Conservation (phyloP, 139 green algal genomes). For the Dunaliella primolecta region DNA sequence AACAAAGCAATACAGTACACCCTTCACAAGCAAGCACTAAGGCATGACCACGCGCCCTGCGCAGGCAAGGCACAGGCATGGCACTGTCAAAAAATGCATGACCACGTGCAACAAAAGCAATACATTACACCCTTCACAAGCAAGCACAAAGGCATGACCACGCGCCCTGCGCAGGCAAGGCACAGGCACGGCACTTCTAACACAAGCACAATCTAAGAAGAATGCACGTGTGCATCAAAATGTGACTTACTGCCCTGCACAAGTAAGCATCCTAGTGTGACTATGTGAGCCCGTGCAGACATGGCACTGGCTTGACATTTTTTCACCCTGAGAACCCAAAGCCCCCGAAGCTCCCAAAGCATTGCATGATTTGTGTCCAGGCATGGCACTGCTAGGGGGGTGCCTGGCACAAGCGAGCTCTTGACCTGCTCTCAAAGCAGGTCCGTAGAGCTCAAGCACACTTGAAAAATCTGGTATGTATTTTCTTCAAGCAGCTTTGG, state of each 20-base stretch:
- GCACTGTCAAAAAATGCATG: background rate
- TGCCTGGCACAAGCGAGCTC: no score
- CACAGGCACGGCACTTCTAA: background rate
- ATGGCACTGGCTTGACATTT: background rate
- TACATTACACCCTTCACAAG: background rate
- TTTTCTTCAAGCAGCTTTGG: no score
- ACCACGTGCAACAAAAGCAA: background rate
- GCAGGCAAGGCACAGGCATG: background rate
- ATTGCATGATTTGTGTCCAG: no score
- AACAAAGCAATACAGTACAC: background rate
- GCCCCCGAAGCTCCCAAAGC: background rate
- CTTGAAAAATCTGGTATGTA: no score
- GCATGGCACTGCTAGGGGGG: no score
- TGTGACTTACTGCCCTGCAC: background rate
- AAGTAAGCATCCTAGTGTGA: conserved; percentile 85
- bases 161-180: conserved; percentile 42
- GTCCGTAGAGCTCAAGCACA: no score
- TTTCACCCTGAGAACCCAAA: no score
- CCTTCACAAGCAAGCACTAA: conserved; percentile 68
- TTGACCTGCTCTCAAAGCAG: no score
- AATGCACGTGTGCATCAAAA: background rate
- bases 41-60: conserved; percentile 77
- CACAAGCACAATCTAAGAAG: background rate
- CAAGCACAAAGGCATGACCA: conserved; percentile 88
- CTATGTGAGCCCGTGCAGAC: conserved; percentile 61